These are phyloP conservation scores for Phaseolus lunatus DNA, from an alignment of 306 rosid species.

Conservation along the genomic window DNA sequence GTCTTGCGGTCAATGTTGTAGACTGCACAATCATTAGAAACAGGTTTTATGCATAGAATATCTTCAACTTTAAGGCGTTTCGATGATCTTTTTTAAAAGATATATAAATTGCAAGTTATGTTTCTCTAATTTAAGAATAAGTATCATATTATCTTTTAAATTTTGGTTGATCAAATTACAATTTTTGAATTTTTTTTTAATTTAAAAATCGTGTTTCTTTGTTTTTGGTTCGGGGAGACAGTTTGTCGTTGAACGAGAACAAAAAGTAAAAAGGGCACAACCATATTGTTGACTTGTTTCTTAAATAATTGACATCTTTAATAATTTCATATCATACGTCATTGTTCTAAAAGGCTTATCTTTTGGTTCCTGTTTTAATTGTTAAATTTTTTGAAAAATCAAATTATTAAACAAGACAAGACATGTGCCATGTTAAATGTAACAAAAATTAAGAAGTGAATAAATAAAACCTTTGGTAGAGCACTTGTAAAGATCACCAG, in stretches of 20 bases:
- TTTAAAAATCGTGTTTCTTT: neutral
- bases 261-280: neutral
- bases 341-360: neutral
- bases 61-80: neutral
- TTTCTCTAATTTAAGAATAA: too few relatives aligned
- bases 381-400: constrained; percentile 9
- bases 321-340: constrained; percentile 17
- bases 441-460: constrained; percentile 19
- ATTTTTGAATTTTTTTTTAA: neutral
- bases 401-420: constrained; percentile 12
- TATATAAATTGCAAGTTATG: neutral
- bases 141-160: neutral
- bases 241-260: neutral
- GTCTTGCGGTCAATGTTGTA: too few relatives aligned
- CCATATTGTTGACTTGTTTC: neutral
- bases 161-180: neutral
- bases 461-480: constrained; percentile 72
- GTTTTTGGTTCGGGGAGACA: neutral
- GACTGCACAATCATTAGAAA: too few relatives aligned
- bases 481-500: constrained; percentile 92
- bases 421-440: constrained; percentile 17
- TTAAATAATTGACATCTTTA: constrained; percentile 6
- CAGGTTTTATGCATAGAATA: neutral
- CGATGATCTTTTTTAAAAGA: neutral
- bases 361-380: neutral